Conservation (phyloP, 2,329 filamentous ascomycete genomes). For the Clathrospora elynae region DNA sequence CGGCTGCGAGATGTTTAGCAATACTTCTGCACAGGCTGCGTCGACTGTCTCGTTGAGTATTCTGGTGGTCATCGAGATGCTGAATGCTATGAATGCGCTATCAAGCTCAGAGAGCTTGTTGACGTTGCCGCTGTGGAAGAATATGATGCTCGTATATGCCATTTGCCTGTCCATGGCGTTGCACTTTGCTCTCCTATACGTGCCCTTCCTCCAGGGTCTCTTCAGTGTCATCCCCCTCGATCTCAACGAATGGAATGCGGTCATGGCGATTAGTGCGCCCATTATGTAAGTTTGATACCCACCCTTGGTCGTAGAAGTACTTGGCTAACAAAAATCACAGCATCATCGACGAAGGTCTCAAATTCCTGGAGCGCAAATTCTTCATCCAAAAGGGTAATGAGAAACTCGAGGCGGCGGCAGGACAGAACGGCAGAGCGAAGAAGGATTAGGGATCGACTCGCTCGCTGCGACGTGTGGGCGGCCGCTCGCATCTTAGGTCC, state of each 20-base stretch:
- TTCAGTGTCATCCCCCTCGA: constrained; percentile 92
- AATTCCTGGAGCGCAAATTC: constrained; percentile 67
- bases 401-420: constrained; percentile 16
- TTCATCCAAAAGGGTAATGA: constrained; percentile 37
- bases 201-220: constrained; percentile 81
- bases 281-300: constrained; percentile 73
- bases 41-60: constrained; percentile 91
- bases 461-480: not conserved
- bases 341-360: constrained; percentile 82
- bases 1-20: constrained; percentile 88
- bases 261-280: constrained; percentile 83
- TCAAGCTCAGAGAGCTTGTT: constrained; percentile 93
- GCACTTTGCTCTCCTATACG: constrained; percentile 93
- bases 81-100: constrained; percentile 98
- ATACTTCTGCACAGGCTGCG: constrained; percentile 83
- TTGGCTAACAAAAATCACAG: constrained; percentile 51
- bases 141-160: constrained; percentile 97
- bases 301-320: not conserved
- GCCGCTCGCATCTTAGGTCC: not conserved
- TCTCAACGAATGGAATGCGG: constrained; percentile 88
- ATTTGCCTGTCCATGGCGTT: constrained; percentile 91
- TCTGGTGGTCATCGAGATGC: constrained; percentile 97
- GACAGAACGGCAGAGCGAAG: constrained; percentile 37
- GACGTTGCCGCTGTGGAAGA: constrained; percentile 94
- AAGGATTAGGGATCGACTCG: constrained; percentile 27